Conservation (phyloP, 108 stramenopile species). For the Nannochloropsis gaditana region DNA sequence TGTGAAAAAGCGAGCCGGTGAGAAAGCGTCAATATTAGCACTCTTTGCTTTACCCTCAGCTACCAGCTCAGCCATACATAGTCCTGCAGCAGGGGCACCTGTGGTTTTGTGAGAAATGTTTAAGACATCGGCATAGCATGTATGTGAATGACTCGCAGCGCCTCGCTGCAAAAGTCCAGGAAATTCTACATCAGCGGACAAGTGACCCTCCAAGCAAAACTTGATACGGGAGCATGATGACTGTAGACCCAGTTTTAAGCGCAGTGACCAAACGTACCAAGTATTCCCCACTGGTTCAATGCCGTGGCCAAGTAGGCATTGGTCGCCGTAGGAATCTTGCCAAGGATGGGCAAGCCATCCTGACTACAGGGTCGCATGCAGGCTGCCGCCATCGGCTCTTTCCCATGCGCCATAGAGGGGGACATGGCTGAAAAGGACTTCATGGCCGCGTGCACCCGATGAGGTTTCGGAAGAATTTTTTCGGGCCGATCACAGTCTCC, state of each 20-base stretch:
- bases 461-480: conserved; percentile 63
- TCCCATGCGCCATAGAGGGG: conserved; percentile 46
- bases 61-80: conserved; percentile 75
- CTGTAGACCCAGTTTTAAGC: no score
- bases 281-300: conserved; percentile 88
- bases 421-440: conserved; percentile 65
- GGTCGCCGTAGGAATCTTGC: conserved; percentile 64
- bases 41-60: conserved; percentile 60
- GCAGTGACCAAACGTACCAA: neutral
- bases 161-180: no score
- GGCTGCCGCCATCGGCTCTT: conserved; percentile 42
- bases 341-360: conserved; percentile 88
- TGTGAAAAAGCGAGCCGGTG: conserved; percentile 47
- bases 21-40: conserved; percentile 48
- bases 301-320: conserved; percentile 85
- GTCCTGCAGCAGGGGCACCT: conserved; percentile 74
- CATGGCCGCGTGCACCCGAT: conserved; percentile 69
- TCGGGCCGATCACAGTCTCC: conserved; percentile 68
- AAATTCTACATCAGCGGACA: no score
- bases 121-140: no score
- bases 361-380: conserved; percentile 66
- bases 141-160: no score
- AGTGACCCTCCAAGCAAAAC: no score
- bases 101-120: neutral
- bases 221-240: no score